These are phyloP conservation scores for Paecilomyces sp. DNA, from an alignment of 2,329 filamentous ascomycete genomes.

Conservation along the genomic window DNA sequence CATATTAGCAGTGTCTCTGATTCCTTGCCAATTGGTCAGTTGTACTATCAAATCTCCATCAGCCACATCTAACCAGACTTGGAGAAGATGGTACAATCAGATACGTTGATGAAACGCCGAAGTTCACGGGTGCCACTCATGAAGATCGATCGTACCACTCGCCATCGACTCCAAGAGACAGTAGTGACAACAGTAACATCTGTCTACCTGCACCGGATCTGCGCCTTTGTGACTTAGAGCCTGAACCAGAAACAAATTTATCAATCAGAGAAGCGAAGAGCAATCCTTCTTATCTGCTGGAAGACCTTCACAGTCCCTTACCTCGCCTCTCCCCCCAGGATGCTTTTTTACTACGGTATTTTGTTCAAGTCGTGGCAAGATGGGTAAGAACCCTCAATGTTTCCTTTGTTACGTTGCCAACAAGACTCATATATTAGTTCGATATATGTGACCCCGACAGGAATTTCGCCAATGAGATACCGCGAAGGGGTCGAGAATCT, in stretches of 20 bases:
- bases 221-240: background rate
- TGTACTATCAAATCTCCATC: background rate
- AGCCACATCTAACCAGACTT: background rate
- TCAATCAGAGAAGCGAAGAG: background rate
- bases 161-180: background rate
- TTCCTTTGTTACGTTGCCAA: background rate
- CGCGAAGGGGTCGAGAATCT: conserved; percentile 4
- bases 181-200: no score
- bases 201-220: background rate
- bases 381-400: background rate
- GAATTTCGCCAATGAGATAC: conserved; percentile 6
- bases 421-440: background rate
- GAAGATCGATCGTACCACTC: background rate
- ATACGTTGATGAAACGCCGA: background rate
- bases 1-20: background rate
- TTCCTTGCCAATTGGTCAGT: background rate
- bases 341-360: background rate
- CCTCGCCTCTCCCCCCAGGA: background rate
- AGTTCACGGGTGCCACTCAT: background rate
- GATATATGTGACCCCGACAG: conserved; percentile 7
- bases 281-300: background rate
- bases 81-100: background rate
- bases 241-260: background rate
- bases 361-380: background rate
- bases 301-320: background rate